Evolutionary conservation across 2,329 filamentous ascomycete species (phyloP).

Genomic region (Ophiostoma sp.): DNA sequence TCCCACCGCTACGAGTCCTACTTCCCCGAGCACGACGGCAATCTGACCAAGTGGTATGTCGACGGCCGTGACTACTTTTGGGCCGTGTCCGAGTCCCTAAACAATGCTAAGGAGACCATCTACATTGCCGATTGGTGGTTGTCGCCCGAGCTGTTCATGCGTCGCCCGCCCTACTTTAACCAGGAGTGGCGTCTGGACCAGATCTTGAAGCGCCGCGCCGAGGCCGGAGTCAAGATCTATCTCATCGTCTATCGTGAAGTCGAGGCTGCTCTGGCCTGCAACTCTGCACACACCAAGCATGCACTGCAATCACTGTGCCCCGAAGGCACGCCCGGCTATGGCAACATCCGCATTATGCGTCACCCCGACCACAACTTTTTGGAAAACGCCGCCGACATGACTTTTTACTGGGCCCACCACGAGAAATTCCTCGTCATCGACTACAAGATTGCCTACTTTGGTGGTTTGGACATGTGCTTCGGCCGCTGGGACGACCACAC

Average conservation of each 20-base stretch:
- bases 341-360: constrained; percentile 83
- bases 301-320: constrained; percentile 74
- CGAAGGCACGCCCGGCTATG: constrained; percentile 71
- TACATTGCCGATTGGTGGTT: constrained; percentile 99
- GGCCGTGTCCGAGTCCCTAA: constrained; percentile 84
- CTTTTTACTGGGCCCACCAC: constrained; percentile 96
- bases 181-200: constrained; percentile 86
- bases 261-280: constrained; percentile 77
- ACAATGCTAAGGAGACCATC: constrained; percentile 83
- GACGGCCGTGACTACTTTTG: constrained; percentile 94
- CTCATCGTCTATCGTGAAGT: constrained; percentile 90
- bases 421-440: constrained; percentile 97
- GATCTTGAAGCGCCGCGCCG: constrained; percentile 78
- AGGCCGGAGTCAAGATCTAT: constrained; percentile 91
- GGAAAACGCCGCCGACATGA: constrained; percentile 92
- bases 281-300: constrained; percentile 88
- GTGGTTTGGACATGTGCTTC: constrained; percentile 91
- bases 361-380: constrained; percentile 95
- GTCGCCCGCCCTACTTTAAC: constrained; percentile 73
- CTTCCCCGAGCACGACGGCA: constrained; percentile 79
- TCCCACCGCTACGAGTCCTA: constrained; percentile 83
- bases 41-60: constrained; percentile 94
- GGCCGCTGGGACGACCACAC: constrained; percentile 88
- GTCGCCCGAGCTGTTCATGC: constrained; percentile 79
- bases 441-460: constrained; percentile 85